Evolutionary conservation across 192 early-diverging fungal genomes (phyloP), one percentile per base, ranked within the genome.

Genomic region (Diversispora epigaea): DNA sequence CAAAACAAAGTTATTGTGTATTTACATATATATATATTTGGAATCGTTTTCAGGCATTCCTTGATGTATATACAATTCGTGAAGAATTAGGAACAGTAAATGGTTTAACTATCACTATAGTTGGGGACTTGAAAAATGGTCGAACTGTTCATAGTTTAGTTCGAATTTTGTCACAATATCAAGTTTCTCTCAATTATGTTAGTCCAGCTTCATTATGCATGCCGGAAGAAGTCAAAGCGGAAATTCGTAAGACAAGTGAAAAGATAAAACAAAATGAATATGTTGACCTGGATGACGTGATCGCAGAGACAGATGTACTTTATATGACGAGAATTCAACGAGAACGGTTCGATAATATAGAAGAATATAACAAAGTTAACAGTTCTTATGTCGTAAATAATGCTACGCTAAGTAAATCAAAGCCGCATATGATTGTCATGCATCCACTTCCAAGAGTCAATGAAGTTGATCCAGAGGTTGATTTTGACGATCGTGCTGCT

Each of bases 361-460:
- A 80, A 17, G 96, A 96, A 81, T 99, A 99, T 78, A 88, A 95
- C 68, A 72, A 79, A 5, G 90, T 94, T 67, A 89, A 88, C 81
- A 86, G 86, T 64, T 78, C 88, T 22, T 97, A 90, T 79, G 85
- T 97, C 60, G 89, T 99, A 74, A 95, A 92, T 83, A 96, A 95
- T 82, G 85, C 89, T 81, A 82, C 91, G 41, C 84, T 99, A 82
- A 85, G 85, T 80, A 89, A 88, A 76, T 94, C 94, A 73, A 98
- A 99, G 85, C 82, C 90, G 39, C 91, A 96, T 79, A 98, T 99
- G 97, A 92, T 98, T 79, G 91, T 99, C 50, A 96, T 99, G 96
- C 97, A 98, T 87, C 96, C 97, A 68, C 84, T 98, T 77, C 97
- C 97, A 11, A 89, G 97, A 78, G 90, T 97, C 32, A 88, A 90